Base-by-base conservation (phyloP, 345 rosid genomes). In the Gossypium bickii region DNA sequence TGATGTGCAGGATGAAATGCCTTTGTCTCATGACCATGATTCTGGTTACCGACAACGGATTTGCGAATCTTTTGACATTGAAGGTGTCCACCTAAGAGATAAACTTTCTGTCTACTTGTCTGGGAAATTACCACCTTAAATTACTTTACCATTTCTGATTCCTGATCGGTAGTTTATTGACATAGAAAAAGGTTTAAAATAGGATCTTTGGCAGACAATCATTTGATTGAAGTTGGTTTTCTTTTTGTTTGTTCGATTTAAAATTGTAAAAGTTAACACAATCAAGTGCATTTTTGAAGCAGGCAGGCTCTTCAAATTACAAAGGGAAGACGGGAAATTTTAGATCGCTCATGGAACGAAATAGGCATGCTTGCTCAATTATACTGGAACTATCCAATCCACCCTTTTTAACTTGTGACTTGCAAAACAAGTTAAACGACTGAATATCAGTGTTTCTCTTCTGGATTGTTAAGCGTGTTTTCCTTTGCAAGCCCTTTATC, bases 21-120 rank as follows among this genome's bases (percentile, higher is more conserved):
- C 83, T 0, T 69, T 71, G 56, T 72, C 81, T 25, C 59, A 53
- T 34, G 85, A 80, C n/a, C 90, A 82, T 20, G 91, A 87, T 41
- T 12, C 80, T 0, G 90, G 83, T 29, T 87, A 87, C 48, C 82
- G 29, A 41, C 91, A 83, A 63, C 87, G 70, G 65, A 75, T 70
- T 12, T 85, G 89, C 74, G 84, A 52, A 62, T 61, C 78, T 0
- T 78, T 77, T 2, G 87, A 87, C 74, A n/a, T 47, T 1, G 53
- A 83, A 27, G 90, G 89, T 65, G 83, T 24, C 22, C 22, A 47
- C 34, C 65, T 86, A 77, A 86, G 90, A 78, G 93, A 89, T 25
- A 76, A 75, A 61, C 83, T 89, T 45, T 83, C 76, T 76, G 71
- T 77, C 27, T 83, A 80, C 81, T 58, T 85, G 76, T 83, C 87